Evolutionary conservation across 2,329 filamentous ascomycete genomes (phyloP), one percentile per base, ranked within the genome.

Genomic region (Helotiales sp.): DNA sequence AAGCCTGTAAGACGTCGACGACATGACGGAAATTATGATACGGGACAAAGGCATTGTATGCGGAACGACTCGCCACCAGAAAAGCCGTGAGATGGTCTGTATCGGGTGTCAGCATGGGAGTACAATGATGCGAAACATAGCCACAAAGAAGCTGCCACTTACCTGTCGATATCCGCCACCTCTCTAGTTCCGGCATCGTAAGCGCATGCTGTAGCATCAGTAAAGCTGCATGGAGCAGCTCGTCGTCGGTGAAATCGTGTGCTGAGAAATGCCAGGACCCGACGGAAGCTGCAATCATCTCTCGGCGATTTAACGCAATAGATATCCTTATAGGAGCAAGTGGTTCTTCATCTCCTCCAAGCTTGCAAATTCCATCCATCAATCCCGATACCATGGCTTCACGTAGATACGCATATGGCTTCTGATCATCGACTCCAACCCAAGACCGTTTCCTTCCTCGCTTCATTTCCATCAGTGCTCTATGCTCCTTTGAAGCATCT

Each of bases 11-110:
- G 30, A 99, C 96, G 79, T 99, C 96, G 69, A 97, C 91, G 24
- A 97, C 96, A 79, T 99, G 96, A 63, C 95, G 91, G 78, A 98
- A 99, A 80, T 99, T 99, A 83, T 99, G 96, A 77, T 98, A 99
- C 24, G 95, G 92, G 40, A 97, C 93, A 78, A 97, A 97, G 66
- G 88, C 91, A 79, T 98, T 98, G 82, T 99, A 99, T n/a, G 96
- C 93, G 57, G 91, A 89, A 69, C 95, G 91, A 76, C 93, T 96
- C 62, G 94, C 93, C 70, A 97, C 86, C 68, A 98, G 84, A 76
- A 97, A 98, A 63, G 88, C 89, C 71, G 91, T 91, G 30, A 99
- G 84, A 78, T 96, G 90, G 73, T 92, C 93, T 92, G 75, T 50
- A 71, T 70, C 72, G 72, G 72, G 67, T 74, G 79, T 86, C 77